Percentiles rank a stretch among this genome's conserved stretches.
Evolutionary conservation across 2,329 filamentous ascomycete species (phyloP).

Genomic region (Penicillium polonicum): DNA sequence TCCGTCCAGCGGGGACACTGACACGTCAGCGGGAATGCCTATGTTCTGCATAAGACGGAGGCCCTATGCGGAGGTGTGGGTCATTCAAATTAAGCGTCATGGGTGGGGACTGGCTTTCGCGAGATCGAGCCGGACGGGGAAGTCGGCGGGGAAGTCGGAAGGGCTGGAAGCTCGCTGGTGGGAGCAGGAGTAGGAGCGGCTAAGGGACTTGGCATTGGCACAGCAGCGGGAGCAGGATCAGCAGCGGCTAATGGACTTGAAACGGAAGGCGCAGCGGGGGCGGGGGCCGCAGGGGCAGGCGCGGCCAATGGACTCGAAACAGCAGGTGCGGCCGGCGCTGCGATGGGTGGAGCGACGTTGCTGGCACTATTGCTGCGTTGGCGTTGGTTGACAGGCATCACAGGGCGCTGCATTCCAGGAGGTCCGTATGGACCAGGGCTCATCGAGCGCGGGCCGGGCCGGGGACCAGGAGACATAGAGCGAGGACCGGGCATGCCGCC

Average conservation of each 20-base stretch:
- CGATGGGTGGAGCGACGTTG: conserved; percentile 27
- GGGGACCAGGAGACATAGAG: conserved; percentile 34
- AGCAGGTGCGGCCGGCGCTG: conserved; percentile 16
- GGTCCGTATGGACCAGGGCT: conserved; percentile 47
- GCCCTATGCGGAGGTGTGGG: conserved; percentile 3
- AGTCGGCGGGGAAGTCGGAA: conserved; percentile 41
- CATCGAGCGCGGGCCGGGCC: conserved; percentile 37
- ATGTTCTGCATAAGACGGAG: conserved; percentile 4
- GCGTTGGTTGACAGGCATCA: conserved; percentile 39
- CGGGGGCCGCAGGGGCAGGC: conserved; percentile 24
- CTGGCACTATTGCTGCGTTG: conserved; percentile 47
- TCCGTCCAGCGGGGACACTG: conserved; percentile 20
- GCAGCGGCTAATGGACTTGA: conserved; percentile 33
- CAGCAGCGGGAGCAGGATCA: conserved; percentile 4
- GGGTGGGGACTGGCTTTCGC: conserved; percentile 59
- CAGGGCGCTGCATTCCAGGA: conserved; percentile 42
- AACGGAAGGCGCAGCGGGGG: conserved; percentile 18
- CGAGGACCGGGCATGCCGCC: conserved; percentile 24
- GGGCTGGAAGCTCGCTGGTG: conserved; percentile 43
- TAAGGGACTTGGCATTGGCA: conserved; percentile 29
- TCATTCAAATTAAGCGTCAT: conserved; percentile 31
- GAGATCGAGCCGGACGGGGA: conserved; percentile 42
- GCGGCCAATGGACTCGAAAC: conserved; percentile 33
- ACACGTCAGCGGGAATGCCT: conserved; percentile 9
- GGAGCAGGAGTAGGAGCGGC: conserved; percentile 29